Evolutionary conservation across 164 flowering plant species (phyloP).

Genomic region (Magnolia changhungtana): DNA sequence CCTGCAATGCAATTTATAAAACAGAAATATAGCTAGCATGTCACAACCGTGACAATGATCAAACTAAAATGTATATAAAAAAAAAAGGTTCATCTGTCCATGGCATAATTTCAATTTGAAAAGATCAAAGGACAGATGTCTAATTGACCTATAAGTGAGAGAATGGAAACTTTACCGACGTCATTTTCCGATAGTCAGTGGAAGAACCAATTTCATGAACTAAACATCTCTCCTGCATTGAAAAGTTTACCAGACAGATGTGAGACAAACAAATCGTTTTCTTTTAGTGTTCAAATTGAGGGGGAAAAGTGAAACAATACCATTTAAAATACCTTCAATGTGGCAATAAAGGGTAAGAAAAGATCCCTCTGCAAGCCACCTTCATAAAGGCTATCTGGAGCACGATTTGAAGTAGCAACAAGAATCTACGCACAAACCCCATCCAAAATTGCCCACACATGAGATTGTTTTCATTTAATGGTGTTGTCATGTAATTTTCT

Average conservation of each 20-base stretch:
- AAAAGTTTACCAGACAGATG: slow-evolving; percentile 7
- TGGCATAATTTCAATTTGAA: background rate
- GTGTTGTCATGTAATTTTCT: background rate
- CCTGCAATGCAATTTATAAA: slow-evolving; percentile 39
- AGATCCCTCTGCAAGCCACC: slow-evolving; percentile 97
- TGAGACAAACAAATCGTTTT: background rate
- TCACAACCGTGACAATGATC: slow-evolving; percentile 2
- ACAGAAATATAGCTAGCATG: slow-evolving; percentile 1
- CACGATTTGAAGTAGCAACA: slow-evolving; percentile 96
- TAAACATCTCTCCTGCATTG: slow-evolving; percentile 81
- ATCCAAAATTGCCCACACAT: slow-evolving; percentile 6
- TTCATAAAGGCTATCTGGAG: slow-evolving; percentile 95
- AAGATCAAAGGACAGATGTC: background rate
- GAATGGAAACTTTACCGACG: slow-evolving; percentile 52
- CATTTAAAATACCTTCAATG: slow-evolving; percentile 63
- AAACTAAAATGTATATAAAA: background rate
- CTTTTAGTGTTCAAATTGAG: background rate
- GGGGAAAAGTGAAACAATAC: background rate
- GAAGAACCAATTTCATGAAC: slow-evolving; percentile 86
- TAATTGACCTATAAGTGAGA: background rate
- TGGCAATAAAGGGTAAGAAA: slow-evolving; percentile 88
- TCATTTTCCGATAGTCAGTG: slow-evolving; percentile 83
- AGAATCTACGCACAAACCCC: slow-evolving; percentile 55
- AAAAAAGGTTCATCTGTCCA: too few relatives aligned
- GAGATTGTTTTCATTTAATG: background rate